These are phyloP conservation scores for Erodium chrysanthum DNA, from an alignment of 441 rosid genomes.

Conservation along the genomic window DNA sequence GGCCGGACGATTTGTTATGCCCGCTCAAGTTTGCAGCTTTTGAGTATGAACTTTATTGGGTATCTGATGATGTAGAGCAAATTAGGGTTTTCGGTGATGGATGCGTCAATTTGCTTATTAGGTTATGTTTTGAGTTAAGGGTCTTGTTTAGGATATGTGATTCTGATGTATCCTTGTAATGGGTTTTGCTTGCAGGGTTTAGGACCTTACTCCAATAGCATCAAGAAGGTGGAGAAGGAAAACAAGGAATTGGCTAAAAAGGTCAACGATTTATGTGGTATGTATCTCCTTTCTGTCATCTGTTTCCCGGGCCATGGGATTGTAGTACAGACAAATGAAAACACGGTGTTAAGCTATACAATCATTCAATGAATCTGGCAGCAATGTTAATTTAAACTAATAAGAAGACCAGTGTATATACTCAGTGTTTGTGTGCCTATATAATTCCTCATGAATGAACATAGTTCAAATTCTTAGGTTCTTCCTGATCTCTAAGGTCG, in stretches of 20 bases:
- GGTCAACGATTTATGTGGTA: conserved; percentile 84
- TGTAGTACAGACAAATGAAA: too few species aligned
- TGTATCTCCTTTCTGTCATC: conserved; percentile 9
- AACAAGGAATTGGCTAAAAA: conserved; percentile 84
- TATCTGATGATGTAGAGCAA: not conserved
- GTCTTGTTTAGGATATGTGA: not conserved
- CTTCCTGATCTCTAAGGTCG: too few species aligned
- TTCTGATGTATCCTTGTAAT: not conserved
- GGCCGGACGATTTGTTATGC: not conserved
- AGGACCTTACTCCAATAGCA: conserved; percentile 78
- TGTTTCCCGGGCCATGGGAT: not conserved
- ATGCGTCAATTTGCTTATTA: not conserved
- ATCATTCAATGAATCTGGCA: too few species aligned
- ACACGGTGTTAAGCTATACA: too few species aligned
- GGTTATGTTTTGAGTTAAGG: not conserved
- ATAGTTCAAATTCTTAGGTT: too few species aligned
- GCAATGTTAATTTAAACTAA: too few species aligned
- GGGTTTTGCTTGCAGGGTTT: conserved; percentile 45
- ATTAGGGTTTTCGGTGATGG: not conserved
- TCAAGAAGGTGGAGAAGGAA: conserved; percentile 84
- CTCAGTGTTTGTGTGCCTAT: too few species aligned
- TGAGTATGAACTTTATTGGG: not conserved
- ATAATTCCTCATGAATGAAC: too few species aligned
- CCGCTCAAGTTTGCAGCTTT: not conserved
- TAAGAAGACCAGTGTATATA: too few species aligned